A percentile compares a stretch with the other conserved stretches of the same genome.
Evolutionary conservation across 116 monocot species (phyloP).

Genomic region (Phalaenopsis hybrid): DNA sequence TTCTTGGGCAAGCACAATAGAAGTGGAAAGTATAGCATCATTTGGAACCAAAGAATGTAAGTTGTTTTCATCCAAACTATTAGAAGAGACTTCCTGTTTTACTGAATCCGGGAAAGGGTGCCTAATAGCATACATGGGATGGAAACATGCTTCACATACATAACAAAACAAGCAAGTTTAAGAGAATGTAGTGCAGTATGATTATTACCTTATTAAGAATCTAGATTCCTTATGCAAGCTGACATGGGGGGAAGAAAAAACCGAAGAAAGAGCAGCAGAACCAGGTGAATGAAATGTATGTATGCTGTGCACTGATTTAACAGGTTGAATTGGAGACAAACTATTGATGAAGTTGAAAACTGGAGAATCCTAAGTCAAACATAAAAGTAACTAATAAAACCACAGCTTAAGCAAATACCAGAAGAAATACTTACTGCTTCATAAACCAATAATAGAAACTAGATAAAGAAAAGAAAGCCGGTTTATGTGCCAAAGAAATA

Average conservation of each 20-base stretch:
- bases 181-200: not conserved
- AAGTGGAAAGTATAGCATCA: conserved; percentile 19
- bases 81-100: conserved; percentile 26
- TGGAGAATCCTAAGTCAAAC: conserved; percentile 76
- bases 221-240: conserved; percentile 57
- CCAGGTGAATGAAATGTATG: conserved; percentile 59
- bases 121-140: conserved; percentile 24
- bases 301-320: conserved; percentile 47
- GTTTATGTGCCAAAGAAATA: not conserved
- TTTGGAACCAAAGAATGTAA: conserved; percentile 12
- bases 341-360: conserved; percentile 80
- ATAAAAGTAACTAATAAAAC: not conserved
- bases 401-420: not conserved
- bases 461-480: not conserved
- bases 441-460: not conserved
- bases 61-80: conserved; percentile 24
- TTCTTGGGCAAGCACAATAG: conserved; percentile 15
- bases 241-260: conserved; percentile 81
- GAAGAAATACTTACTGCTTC: not conserved
- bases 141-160: not conserved
- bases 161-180: not conserved
- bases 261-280: conserved; percentile 54
- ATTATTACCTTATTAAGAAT: conserved; percentile 44
- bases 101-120: conserved; percentile 37
- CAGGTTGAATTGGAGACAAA: conserved; percentile 86